Percentiles rank a stretch among this genome's conserved stretches.
phyloP scores from a whole-genome alignment of 1,284 basidiomycete species.

The Ustilago bromivora region DNA sequence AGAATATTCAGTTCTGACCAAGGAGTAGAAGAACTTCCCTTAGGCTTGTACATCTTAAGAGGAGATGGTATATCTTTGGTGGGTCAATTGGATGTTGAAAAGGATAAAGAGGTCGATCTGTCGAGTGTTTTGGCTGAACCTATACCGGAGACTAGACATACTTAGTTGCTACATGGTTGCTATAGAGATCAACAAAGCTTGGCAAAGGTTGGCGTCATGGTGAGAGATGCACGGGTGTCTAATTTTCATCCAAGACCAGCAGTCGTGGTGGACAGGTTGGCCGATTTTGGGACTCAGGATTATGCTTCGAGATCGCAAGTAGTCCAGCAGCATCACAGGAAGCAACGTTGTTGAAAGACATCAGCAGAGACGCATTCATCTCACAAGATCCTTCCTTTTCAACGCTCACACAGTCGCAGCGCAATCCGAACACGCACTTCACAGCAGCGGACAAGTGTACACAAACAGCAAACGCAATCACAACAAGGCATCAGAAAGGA shows the following conservation, averaged over 20 bases:
- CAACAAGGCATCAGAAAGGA: neutral
- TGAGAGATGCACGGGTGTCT: neutral
- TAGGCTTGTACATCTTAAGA: constrained; percentile 96
- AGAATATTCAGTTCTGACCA: constrained; percentile 75
- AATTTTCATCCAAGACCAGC: neutral
- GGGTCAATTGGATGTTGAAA: constrained; percentile 87
- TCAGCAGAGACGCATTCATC: neutral
- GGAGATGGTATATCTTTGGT: constrained; percentile 95
- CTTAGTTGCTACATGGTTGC: neutral
- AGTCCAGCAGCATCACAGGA: neutral
- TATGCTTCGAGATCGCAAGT: neutral
- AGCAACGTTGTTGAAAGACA: neutral
- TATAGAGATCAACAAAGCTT: neutral
- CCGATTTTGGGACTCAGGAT: too few relatives aligned
- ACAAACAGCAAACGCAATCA: neutral
- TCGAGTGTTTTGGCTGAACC: constrained; percentile 87
- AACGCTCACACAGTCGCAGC: neutral
- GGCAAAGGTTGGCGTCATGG: too few relatives aligned
- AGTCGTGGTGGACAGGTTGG: too few relatives aligned
- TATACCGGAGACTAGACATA: constrained; percentile 72
- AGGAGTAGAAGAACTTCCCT: constrained; percentile 90
- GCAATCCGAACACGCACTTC: neutral
- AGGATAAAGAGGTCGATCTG: constrained; percentile 84
- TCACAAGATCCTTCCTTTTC: neutral
- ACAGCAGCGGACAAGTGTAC: neutral